Conservation (phyloP, 108 stramenopile genomes). For the Cyclotella kingstonii region DNA sequence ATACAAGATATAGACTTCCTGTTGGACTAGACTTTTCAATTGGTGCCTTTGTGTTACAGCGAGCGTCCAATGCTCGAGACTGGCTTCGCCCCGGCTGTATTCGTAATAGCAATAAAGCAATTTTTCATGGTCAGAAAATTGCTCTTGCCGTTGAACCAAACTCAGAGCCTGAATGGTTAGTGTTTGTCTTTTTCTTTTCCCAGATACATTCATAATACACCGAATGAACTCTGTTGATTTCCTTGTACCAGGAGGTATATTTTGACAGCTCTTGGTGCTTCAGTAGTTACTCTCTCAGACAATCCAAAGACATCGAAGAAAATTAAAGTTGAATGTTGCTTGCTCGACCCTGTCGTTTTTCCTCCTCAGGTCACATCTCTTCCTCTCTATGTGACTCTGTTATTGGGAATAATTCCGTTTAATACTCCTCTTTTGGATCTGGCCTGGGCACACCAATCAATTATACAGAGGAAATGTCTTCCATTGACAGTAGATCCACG, state of each 20-base stretch:
- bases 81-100: constrained; percentile 33
- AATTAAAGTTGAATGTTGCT: constrained; percentile 30
- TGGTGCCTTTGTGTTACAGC: constrained; percentile 21
- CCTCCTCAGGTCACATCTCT: constrained; percentile 31
- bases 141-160: constrained; percentile 24
- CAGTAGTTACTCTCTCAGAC: constrained; percentile 15
- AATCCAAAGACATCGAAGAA: constrained; percentile 2
- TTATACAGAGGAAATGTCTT: constrained; percentile 34
- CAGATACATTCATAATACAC: not conserved
- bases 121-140: constrained; percentile 41
- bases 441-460: constrained; percentile 42
- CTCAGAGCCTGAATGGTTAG: constrained; percentile 28
- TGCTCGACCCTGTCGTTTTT: constrained; percentile 17
- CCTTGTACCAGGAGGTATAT: constrained; percentile 14
- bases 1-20: constrained; percentile 32
- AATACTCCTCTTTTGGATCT: constrained; percentile 28
- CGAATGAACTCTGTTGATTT: not conserved
- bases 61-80: constrained; percentile 34
- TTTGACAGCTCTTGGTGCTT: constrained; percentile 28
- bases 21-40: constrained; percentile 32
- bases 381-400: constrained; percentile 25
- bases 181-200: not conserved
- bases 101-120: constrained; percentile 2
- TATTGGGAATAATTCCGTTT: constrained; percentile 14
- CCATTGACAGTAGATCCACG: constrained; percentile 24